Evolutionary conservation across 164 flowering plant species (phyloP).

Genomic region (Malania oleifera): DNA sequence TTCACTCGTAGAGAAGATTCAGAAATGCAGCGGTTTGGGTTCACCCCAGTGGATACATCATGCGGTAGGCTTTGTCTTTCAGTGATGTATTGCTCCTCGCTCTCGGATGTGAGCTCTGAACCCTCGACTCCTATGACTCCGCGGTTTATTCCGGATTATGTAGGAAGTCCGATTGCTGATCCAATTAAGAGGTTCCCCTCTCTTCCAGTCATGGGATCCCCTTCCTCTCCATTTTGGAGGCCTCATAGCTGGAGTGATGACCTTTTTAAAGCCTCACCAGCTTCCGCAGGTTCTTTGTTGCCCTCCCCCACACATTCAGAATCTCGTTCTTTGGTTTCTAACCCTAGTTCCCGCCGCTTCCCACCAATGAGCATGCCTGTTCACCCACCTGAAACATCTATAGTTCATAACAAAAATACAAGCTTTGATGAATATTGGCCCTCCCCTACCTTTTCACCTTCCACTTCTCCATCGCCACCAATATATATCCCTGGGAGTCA

Average conservation of each 20-base stretch:
- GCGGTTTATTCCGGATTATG: constrained; percentile 76
- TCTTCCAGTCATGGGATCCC: constrained; percentile 37
- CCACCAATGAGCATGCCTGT: constrained; percentile 42
- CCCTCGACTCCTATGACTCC: constrained; percentile 71
- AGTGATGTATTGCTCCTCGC: constrained; percentile 49
- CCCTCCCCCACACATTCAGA: constrained; percentile 66
- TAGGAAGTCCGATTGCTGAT: constrained; percentile 90
- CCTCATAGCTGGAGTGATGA: constrained; percentile 83
- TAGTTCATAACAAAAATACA: constrained; percentile 31
- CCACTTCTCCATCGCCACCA: constrained; percentile 79
- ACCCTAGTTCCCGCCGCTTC: constrained; percentile 24
- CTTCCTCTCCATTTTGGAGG: constrained; percentile 54
- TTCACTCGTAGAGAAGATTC: constrained; percentile 70
- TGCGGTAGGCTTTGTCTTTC: constrained; percentile 81
- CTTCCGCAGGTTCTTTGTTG: constrained; percentile 34
- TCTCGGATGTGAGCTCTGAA: constrained; percentile 52
- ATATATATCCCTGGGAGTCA: constrained; percentile 30
- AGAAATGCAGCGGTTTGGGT: constrained; percentile 65
- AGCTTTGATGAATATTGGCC: constrained; percentile 65
- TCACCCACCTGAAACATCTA: constrained; percentile 37
- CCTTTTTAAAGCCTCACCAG: constrained; percentile 42
- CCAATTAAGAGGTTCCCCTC: constrained; percentile 71
- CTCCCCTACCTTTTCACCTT: constrained; percentile 55
- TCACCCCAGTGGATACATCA: constrained; percentile 74
- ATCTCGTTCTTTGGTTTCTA: constrained; percentile 34